Percentiles rank a stretch among this genome's conserved stretches.
Evolutionary conservation across 2,329 filamentous ascomycete species (phyloP).

Genomic region (Pezicula radicicola): DNA sequence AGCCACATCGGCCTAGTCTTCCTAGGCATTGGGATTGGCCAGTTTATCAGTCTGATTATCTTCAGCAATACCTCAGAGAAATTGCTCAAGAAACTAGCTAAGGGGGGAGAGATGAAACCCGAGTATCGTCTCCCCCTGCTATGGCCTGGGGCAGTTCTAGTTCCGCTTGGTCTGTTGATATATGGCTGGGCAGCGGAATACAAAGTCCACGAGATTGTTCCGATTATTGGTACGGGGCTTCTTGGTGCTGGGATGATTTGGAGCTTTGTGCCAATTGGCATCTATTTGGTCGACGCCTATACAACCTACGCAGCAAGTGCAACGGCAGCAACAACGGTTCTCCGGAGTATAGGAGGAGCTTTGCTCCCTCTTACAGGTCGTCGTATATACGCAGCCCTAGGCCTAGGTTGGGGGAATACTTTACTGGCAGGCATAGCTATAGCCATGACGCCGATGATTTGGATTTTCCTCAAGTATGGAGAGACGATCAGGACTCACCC

Average conservation of each 20-base stretch:
- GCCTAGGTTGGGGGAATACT: conserved; percentile 44
- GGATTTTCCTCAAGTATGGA: not conserved
- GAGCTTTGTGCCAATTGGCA: conserved; percentile 24
- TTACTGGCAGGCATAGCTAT: conserved; percentile 40
- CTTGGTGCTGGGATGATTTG: conserved; percentile 41
- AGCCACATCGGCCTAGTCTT: conserved; percentile 51
- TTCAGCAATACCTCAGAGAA: conserved; percentile 18
- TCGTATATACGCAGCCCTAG: conserved; percentile 16
- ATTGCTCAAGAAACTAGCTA: conserved; percentile 6
- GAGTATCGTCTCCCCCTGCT: conserved; percentile 60
- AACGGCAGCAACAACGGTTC: conserved; percentile 37
- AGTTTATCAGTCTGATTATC: conserved; percentile 27
- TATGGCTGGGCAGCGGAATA: conserved; percentile 54
- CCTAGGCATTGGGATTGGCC: conserved; percentile 42
- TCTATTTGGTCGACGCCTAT: conserved; percentile 48
- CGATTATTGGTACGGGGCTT: conserved; percentile 49
- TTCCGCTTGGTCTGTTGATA: conserved; percentile 51
- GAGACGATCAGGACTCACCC: too few species aligned
- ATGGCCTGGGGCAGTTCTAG: conserved; percentile 44
- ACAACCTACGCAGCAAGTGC: conserved; percentile 37
- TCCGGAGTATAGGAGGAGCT: conserved; percentile 5
- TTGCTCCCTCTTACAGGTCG: conserved; percentile 39
- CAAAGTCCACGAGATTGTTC: conserved; percentile 48
- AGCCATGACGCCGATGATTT: conserved; percentile 23
- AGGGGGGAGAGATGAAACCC: conserved; percentile 33